A percentile compares a stretch with the other conserved stretches of the same genome.
These are phyloP conservation scores for Russula olivacea DNA, from an alignment of 768 basidiomycete species.

Conservation along the genomic window DNA sequence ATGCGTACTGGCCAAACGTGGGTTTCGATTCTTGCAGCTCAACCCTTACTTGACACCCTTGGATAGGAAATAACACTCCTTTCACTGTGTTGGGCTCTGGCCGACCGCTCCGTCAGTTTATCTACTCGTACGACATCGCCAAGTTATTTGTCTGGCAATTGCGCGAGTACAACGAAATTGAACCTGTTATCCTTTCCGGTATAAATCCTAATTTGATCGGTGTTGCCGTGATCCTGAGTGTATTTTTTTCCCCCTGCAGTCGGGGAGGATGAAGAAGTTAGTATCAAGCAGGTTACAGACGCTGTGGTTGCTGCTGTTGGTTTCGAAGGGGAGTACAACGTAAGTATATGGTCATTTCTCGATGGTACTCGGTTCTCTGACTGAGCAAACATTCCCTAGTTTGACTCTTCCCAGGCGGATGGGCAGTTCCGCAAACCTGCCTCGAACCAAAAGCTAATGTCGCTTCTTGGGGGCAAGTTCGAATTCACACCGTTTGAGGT, in stretches of 20 bases:
- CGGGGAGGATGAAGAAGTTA: slow-evolving; percentile 90
- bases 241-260: slow-evolving; percentile 40
- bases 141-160: slow-evolving; percentile 93
- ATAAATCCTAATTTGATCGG: slow-evolving; percentile 11
- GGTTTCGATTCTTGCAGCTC: slow-evolving; percentile 24
- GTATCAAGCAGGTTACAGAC: slow-evolving; percentile 85
- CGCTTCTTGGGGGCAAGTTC: slow-evolving; percentile 66
- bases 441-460: slow-evolving; percentile 80
- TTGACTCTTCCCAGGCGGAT: slow-evolving; percentile 79
- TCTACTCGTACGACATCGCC: slow-evolving; percentile 93
- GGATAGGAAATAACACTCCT: slow-evolving; percentile 67
- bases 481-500: slow-evolving; percentile 87
- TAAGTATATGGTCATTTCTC: slow-evolving; percentile 33
- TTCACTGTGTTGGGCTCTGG: slow-evolving; percentile 89
- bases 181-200: slow-evolving; percentile 91
- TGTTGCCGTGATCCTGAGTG: neutral
- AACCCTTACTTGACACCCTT: slow-evolving; percentile 17
- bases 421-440: slow-evolving; percentile 97
- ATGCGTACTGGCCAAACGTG: slow-evolving; percentile 87
- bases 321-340: slow-evolving; percentile 71
- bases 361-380: neutral
- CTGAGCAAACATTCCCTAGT: slow-evolving; percentile 40
- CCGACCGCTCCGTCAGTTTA: slow-evolving; percentile 93
- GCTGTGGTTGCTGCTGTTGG: slow-evolving; percentile 82
- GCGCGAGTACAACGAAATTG: slow-evolving; percentile 85